A percentile compares a stretch with the other conserved stretches of the same genome.
These are phyloP conservation scores for Potentilla sterilis DNA, from an alignment of 306 rosid species.

Conservation along the genomic window DNA sequence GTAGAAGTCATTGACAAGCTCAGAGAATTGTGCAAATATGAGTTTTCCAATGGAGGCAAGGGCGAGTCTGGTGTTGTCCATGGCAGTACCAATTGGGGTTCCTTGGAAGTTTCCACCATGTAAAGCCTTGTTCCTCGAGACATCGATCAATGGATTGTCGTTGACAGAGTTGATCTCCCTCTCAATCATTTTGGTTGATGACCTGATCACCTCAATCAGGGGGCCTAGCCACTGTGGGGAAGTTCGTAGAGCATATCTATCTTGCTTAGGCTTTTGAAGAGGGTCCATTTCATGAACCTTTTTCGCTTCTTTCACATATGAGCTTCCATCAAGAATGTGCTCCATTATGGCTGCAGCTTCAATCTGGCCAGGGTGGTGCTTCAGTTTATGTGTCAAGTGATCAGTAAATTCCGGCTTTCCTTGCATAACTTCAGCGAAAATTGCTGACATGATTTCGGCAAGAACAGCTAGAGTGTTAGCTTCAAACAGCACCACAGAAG, in stretches of 20 bases:
- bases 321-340: constrained; percentile 82
- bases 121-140: constrained; percentile 79
- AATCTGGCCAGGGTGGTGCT: constrained; percentile 97
- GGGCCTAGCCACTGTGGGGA: constrained; percentile 98
- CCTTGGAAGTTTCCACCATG: constrained; percentile 97
- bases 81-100: constrained; percentile 91
- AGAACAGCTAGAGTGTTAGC: constrained; percentile 62
- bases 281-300: constrained; percentile 72
- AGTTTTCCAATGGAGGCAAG: constrained; percentile 80
- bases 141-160: constrained; percentile 89
- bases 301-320: constrained; percentile 63
- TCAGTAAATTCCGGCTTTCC: constrained; percentile 90
- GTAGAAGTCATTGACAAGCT: constrained; percentile 86
- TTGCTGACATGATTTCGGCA: constrained; percentile 60
- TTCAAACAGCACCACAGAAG: constrained; percentile 76
- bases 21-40: constrained; percentile 89
- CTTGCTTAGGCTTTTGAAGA: constrained; percentile 91
- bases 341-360: constrained; percentile 99
- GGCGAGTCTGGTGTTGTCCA: constrained; percentile 88
- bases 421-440: constrained; percentile 88
- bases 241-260: constrained; percentile 81
- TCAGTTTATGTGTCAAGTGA: constrained; percentile 78
- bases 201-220: constrained; percentile 75
- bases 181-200: constrained; percentile 84
- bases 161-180: constrained; percentile 91